Conservation (phyloP, 331 rosid species). For the Rosa hybrid region DNA sequence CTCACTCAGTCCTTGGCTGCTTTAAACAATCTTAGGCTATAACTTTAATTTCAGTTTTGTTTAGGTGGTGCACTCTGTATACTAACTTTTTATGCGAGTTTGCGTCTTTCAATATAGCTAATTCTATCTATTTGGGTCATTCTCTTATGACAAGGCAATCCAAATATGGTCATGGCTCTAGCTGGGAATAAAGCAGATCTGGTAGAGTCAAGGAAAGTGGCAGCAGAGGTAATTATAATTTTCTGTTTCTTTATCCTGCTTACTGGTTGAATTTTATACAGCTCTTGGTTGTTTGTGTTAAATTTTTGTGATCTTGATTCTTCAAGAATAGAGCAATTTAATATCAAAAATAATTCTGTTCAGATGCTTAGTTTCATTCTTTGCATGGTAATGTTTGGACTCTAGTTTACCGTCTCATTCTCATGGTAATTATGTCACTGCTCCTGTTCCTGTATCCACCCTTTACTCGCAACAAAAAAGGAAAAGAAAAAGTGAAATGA, state of each 20-base stretch:
- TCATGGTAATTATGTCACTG: background rate
- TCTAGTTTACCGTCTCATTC: background rate
- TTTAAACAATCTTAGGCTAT: background rate
- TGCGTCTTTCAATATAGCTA: background rate
- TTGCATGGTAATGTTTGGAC: background rate
- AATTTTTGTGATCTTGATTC: background rate
- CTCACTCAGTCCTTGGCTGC: background rate
- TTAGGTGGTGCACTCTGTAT: background rate
- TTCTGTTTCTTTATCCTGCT: background rate
- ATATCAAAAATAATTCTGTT: background rate
- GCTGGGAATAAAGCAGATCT: slow-evolving; percentile 67
- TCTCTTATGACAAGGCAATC: slow-evolving; percentile 40
- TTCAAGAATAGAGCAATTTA: background rate
- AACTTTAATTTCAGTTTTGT: background rate
- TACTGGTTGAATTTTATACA: background rate
- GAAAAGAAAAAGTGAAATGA: background rate
- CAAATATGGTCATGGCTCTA: slow-evolving; percentile 68
- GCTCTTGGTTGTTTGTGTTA: background rate
- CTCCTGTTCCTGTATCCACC: background rate
- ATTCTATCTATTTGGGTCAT: slow-evolving; percentile 9
- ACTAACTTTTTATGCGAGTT: too few species aligned
- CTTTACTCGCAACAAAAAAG: background rate
- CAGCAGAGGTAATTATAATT: slow-evolving; percentile 44
- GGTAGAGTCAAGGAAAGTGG: slow-evolving; percentile 52
- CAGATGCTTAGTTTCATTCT: background rate